Conservation (phyloP, 208 protist species). For the Endotrypanum monterogeii region DNA sequence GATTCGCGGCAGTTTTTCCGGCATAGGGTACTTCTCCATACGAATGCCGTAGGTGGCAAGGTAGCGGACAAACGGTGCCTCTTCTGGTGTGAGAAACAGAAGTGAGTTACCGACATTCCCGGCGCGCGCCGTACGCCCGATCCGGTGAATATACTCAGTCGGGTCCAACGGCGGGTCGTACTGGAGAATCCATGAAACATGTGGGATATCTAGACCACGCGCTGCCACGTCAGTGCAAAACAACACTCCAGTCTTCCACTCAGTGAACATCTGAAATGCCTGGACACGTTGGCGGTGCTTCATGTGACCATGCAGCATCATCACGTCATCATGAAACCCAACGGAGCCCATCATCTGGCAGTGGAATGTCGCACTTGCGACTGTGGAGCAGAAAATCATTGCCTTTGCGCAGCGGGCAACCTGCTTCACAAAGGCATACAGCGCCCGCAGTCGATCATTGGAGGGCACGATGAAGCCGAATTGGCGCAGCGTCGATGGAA, state of each 20-base stretch:
- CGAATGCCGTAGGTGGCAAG: conserved; percentile 81
- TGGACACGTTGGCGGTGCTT: conserved; percentile 94
- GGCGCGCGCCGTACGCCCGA: conserved; percentile 96
- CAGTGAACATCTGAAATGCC: conserved; percentile 89
- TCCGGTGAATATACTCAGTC: conserved; percentile 96
- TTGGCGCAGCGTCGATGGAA: conserved; percentile 82
- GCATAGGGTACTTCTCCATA: conserved; percentile 77
- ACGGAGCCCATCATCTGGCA: conserved; percentile 98
- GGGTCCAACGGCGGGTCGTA: conserved; percentile 96
- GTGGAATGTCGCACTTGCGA: conserved; percentile 98
- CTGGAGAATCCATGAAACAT: conserved; percentile 97
- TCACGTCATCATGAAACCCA: conserved; percentile 96
- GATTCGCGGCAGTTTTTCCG: conserved; percentile 68
- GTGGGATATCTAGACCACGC: conserved; percentile 95
- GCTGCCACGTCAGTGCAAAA: conserved; percentile 96
- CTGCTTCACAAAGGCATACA: conserved; percentile 98
- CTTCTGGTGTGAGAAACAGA: conserved; percentile 93
- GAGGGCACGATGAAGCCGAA: conserved; percentile 77
- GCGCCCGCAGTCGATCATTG: conserved; percentile 66
- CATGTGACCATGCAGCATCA: conserved; percentile 96
- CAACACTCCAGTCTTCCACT: conserved; percentile 88
- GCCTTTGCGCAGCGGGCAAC: conserved; percentile 95
- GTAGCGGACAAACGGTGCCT: conserved; percentile 90
- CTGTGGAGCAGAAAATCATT: conserved; percentile 98
- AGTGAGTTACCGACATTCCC: conserved; percentile 92